phyloP scores from a whole-genome alignment of 495 filamentous ascomycete genomes.

The Amphirosellinia nigrospora region DNA sequence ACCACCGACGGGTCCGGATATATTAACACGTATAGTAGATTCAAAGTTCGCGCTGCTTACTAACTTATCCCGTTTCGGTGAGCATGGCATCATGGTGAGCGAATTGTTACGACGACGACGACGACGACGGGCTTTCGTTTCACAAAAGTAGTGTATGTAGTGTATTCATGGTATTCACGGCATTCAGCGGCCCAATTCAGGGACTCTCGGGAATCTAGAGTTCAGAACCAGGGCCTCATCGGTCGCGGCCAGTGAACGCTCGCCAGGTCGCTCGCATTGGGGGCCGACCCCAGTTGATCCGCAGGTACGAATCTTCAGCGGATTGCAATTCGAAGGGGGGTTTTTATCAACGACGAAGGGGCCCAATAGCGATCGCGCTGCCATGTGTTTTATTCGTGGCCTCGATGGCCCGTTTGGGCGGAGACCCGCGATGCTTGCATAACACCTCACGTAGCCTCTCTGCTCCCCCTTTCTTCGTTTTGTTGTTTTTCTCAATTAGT shows the following conservation, averaged over 20 bases:
- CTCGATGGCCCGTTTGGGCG: not conserved
- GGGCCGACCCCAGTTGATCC: conserved; percentile 19
- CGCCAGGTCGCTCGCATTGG: conserved; percentile 19
- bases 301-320: conserved; percentile 23
- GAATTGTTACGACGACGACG: conserved; percentile 18
- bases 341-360: not conserved
- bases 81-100: conserved; percentile 22
- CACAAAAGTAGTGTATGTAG: too few relatives aligned
- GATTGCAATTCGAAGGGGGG: not conserved
- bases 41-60: too few relatives aligned
- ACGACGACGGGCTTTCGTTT: not conserved
- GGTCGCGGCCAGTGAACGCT: conserved; percentile 10
- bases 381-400: conserved; percentile 4
- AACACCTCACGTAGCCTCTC: not conserved
- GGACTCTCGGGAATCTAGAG: not conserved
- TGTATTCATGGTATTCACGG: not conserved
- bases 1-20: conserved; percentile 1
- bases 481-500: not conserved
- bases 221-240: conserved; percentile 6
- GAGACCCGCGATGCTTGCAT: not conserved
- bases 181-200: not conserved
- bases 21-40: too few relatives aligned
- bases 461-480: not conserved
- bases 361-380: not conserved
- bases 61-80: conserved; percentile 8